Percentiles rank a stretch among this genome's conserved stretches.
Evolutionary conservation across 345 rosid species (phyloP).

Genomic region (Luvunga scandens): DNA sequence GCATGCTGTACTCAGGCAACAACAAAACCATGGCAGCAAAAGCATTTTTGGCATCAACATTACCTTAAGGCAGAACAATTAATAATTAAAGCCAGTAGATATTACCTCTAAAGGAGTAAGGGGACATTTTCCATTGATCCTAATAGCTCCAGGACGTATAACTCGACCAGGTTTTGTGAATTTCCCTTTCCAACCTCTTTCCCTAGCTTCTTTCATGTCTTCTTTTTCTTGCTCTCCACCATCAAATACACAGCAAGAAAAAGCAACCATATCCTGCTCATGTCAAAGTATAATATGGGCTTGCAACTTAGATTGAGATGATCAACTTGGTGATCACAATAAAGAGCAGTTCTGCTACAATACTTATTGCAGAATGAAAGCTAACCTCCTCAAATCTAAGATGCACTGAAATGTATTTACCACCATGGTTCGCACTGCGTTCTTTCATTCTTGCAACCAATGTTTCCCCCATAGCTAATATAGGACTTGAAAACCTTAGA

Average conservation of each 20-base stretch:
- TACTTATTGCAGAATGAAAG: slow-evolving; percentile 14
- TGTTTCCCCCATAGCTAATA: slow-evolving; percentile 70
- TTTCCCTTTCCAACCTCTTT: slow-evolving; percentile 97
- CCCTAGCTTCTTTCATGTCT: slow-evolving; percentile 94
- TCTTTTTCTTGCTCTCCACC: slow-evolving; percentile 83
- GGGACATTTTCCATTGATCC: slow-evolving; percentile 97
- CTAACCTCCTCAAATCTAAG: slow-evolving; percentile 99
- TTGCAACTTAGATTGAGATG: slow-evolving; percentile 8
- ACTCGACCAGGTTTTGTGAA: slow-evolving; percentile 97
- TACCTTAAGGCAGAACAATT: background rate
- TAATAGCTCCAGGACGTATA: slow-evolving; percentile 93
- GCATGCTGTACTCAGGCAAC: background rate
- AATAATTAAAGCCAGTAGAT: background rate
- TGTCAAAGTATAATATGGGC: slow-evolving; percentile 1
- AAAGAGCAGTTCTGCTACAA: slow-evolving; percentile 1
- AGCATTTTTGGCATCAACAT: background rate
- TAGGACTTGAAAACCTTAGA: slow-evolving; percentile 69
- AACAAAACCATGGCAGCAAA: background rate
- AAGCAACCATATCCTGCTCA: slow-evolving; percentile 98
- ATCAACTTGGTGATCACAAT: background rate
- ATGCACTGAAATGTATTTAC: slow-evolving; percentile 90
- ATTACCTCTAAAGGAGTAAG: slow-evolving; percentile 95
- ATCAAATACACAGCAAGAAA: slow-evolving; percentile 97
- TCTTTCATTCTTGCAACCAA: slow-evolving; percentile 97
- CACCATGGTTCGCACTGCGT: slow-evolving; percentile 69